These are phyloP conservation scores for Alternaria angustiovoidea DNA, from an alignment of 2,329 filamentous ascomycete genomes.

Conservation along the genomic window DNA sequence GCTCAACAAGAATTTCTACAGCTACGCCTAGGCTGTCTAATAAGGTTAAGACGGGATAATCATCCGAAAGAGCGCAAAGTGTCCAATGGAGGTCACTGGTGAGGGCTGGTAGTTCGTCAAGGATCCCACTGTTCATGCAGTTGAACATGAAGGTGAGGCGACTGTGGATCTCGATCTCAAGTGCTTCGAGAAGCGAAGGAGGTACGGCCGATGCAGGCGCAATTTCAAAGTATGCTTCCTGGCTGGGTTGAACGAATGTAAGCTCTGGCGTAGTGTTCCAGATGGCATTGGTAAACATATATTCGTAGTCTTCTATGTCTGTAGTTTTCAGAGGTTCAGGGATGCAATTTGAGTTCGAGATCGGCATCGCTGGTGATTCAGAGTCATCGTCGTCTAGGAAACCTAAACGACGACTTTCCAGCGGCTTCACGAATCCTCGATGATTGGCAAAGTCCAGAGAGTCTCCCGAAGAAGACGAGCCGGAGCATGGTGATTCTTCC, in stretches of 20 bases:
- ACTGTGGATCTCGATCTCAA: conserved; percentile 6
- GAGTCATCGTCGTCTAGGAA: conserved; percentile 7
- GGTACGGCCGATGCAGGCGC: neutral
- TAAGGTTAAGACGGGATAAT: neutral
- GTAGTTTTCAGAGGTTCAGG: neutral
- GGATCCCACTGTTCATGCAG: conserved; percentile 4
- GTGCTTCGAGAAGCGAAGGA: neutral
- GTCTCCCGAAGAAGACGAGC: conserved; percentile 1
- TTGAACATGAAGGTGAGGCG: conserved; percentile 5
- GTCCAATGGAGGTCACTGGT: conserved; percentile 8
- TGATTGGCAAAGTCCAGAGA: conserved; percentile 8
- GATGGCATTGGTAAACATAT: conserved; percentile 7
- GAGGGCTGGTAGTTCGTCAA: neutral
- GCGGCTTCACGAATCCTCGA: conserved; percentile 1
- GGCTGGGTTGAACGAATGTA: neutral
- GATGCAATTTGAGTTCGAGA: neutral
- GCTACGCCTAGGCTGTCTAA: conserved; percentile 3
- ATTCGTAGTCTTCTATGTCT: neutral
- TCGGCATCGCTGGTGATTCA: neutral
- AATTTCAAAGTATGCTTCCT: neutral
- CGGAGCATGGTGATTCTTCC: neutral
- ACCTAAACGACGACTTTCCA: conserved; percentile 1
- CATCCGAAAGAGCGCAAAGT: conserved; percentile 3
- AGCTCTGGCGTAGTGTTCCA: conserved; percentile 7
- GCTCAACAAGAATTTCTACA: conserved; percentile 12